Percentiles rank a stretch among this genome's conserved stretches.
Evolutionary conservation across 495 filamentous ascomycete genomes (phyloP).

Genomic region (Neurospora intermedia): DNA sequence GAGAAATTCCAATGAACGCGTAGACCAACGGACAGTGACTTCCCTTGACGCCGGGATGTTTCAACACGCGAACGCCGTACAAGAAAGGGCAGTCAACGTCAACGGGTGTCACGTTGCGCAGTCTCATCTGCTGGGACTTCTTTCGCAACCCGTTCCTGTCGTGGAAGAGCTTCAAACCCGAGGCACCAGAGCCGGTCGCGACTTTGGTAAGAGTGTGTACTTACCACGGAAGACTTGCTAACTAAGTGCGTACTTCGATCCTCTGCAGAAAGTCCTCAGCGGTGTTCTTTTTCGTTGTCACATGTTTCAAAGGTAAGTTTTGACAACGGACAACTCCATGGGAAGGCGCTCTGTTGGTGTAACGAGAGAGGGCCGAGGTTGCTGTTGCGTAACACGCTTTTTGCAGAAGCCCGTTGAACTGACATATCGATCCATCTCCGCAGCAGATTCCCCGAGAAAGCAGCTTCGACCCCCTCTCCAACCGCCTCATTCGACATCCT

Average conservation of each 20-base stretch:
- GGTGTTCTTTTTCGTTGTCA: no score
- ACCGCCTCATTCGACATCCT: neutral
- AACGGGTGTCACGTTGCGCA: neutral
- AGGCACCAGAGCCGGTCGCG: neutral
- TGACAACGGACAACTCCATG: no score
- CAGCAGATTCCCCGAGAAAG: neutral
- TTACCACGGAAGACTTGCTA: neutral
- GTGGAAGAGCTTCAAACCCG: neutral
- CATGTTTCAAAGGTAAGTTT: no score
- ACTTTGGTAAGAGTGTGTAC: neutral
- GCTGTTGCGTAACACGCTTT: neutral
- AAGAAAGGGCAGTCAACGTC: neutral
- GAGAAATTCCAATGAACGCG: neutral
- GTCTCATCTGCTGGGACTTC: neutral
- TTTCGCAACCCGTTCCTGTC: neutral
- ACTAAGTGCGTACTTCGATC: no score
- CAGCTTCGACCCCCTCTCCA: neutral
- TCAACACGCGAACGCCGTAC: neutral
- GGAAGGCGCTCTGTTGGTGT: no score
- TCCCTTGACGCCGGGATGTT: neutral
- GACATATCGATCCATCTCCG: neutral
- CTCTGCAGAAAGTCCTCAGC: no score
- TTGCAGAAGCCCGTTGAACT: neutral
- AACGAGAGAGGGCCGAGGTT: neutral
- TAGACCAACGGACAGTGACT: neutral